phyloP scores from a whole-genome alignment of 2,329 filamentous ascomycete species.

The Fusarium solani-melongenae region DNA sequence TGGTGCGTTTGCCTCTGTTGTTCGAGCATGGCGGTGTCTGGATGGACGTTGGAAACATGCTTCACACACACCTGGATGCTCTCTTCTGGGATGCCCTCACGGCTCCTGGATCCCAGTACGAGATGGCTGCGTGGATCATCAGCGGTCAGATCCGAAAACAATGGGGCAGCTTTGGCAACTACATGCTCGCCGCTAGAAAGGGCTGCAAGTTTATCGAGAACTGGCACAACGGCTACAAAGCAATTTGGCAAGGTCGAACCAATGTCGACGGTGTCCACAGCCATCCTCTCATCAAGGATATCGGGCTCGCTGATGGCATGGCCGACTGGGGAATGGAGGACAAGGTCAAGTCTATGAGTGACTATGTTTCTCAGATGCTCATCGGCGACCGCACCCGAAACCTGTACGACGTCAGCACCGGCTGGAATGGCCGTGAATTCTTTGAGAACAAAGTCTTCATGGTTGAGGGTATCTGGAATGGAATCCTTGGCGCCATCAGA shows the following conservation, averaged over 20 bases:
- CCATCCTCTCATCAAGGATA: constrained; percentile 44
- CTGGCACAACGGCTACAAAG: constrained; percentile 54
- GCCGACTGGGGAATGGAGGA: constrained; percentile 17
- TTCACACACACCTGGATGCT: constrained; percentile 54
- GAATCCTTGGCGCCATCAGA: constrained; percentile 46
- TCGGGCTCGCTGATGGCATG: constrained; percentile 47
- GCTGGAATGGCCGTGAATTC: constrained; percentile 48
- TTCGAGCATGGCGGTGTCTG: constrained; percentile 56
- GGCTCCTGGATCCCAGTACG: constrained; percentile 49
- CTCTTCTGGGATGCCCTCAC: constrained; percentile 56
- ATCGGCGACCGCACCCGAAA: constrained; percentile 48
- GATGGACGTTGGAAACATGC: constrained; percentile 56
- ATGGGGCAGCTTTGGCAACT: constrained; percentile 53
- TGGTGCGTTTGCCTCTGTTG: constrained; percentile 56
- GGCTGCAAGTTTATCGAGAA: constrained; percentile 55
- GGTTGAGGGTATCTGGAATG: constrained; percentile 47
- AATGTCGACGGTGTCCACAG: constrained; percentile 48
- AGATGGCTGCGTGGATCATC: constrained; percentile 50
- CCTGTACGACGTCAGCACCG: constrained; percentile 43
- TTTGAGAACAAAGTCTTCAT: constrained; percentile 48
- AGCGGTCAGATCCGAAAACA: constrained; percentile 47
- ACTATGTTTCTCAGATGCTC: constrained; percentile 52
- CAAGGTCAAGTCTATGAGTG: constrained; percentile 46
- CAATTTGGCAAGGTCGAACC: constrained; percentile 49
- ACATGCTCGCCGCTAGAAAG: constrained; percentile 55